Conservation (phyloP, 78 protist genomes). For the Emiliania huxleyi region DNA sequence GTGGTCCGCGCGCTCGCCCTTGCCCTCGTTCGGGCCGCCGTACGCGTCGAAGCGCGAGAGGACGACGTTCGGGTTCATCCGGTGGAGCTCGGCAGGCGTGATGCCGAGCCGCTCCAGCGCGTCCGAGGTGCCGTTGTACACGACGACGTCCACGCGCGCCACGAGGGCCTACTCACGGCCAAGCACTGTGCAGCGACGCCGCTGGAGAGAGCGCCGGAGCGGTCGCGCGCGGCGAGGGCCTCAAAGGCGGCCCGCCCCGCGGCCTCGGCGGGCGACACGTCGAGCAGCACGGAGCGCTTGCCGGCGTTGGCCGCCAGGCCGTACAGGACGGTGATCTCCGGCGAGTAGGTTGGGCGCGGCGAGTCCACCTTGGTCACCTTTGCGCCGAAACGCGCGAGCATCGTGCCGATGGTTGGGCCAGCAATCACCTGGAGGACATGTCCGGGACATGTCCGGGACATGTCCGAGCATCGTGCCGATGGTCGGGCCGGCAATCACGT, state of each 20-base stretch:
- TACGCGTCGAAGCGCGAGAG: conserved; percentile 12
- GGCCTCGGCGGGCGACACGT: neutral
- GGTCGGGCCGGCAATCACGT: neutral
- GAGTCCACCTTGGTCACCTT: neutral
- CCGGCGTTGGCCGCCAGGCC: neutral
- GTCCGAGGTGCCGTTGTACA: neutral
- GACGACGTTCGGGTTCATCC: neutral
- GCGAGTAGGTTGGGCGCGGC: neutral
- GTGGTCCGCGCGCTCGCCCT: neutral
- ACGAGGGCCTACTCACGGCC: neutral
- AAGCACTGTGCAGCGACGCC: no score
- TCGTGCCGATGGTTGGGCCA: no score
- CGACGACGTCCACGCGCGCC: neutral
- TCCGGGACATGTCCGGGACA: no score
- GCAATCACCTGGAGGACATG: no score
- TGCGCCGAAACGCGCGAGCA: neutral
- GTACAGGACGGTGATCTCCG: neutral
- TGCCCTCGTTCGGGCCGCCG: neutral
- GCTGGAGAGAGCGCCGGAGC: no score
- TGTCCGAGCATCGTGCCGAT: conserved; percentile 2
- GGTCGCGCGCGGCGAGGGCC: no score
- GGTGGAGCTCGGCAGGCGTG: neutral
- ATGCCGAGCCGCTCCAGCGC: neutral
- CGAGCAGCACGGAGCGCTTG: neutral
- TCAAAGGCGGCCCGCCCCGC: no score